Evolutionary conservation across 2,329 filamentous ascomycete genomes (phyloP).

Genomic region (Aspergillus latus): DNA sequence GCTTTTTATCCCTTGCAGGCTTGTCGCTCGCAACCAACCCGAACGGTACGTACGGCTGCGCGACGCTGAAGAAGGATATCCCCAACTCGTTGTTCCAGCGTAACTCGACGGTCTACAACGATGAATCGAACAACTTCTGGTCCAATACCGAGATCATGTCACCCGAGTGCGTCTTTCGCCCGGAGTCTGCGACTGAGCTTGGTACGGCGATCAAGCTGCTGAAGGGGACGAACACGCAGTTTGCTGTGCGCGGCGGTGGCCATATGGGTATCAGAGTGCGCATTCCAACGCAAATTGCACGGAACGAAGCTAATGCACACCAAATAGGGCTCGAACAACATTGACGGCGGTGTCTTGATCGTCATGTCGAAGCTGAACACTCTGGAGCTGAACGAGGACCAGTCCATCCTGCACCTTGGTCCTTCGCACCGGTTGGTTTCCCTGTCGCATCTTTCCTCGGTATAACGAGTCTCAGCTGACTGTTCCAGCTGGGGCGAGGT

Average conservation of each 20-base stretch:
- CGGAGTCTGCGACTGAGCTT: slow-evolving; percentile 27
- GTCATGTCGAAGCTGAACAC: slow-evolving; percentile 34
- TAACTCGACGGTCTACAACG: slow-evolving; percentile 28
- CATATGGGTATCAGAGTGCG: slow-evolving; percentile 36
- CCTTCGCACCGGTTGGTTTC: slow-evolving; percentile 27
- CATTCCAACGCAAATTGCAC: not conserved
- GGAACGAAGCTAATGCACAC: not conserved
- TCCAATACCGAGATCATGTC: slow-evolving; percentile 37
- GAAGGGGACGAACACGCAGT: slow-evolving; percentile 25
- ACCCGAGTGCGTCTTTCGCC: slow-evolving; percentile 37
- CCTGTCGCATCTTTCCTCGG: not conserved
- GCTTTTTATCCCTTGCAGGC: slow-evolving; percentile 14
- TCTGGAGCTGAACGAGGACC: slow-evolving; percentile 28
- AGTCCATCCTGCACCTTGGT: slow-evolving; percentile 31
- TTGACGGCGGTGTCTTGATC: slow-evolving; percentile 35
- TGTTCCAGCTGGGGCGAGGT: slow-evolving; percentile 34
- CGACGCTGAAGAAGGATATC: slow-evolving; percentile 18
- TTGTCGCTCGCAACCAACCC: not conserved
- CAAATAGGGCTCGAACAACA: slow-evolving; percentile 34
- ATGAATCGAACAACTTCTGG: slow-evolving; percentile 36
- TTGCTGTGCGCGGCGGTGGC: slow-evolving; percentile 36
- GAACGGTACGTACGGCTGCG: slow-evolving; percentile 18
- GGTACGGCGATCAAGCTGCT: slow-evolving; percentile 25
- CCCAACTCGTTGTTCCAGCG: slow-evolving; percentile 25
- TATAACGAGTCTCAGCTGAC: not conserved